phyloP scores from a whole-genome alignment of 768 basidiomycete species.

The Lactifluus rugatus region DNA sequence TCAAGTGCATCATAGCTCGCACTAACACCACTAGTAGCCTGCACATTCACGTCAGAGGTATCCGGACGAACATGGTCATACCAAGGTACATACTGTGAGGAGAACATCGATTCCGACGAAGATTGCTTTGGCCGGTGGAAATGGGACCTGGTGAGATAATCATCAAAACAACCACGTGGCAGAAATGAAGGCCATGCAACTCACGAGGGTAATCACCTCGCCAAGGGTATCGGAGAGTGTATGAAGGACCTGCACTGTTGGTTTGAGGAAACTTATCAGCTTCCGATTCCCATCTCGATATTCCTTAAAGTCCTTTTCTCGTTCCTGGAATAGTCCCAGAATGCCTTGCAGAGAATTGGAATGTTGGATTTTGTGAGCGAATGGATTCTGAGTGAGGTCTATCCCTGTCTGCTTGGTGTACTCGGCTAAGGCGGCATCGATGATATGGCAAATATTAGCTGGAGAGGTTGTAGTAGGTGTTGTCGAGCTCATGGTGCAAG shows the following conservation, averaged over 20 bases:
- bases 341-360: background rate
- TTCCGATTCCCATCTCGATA: constrained; percentile 3
- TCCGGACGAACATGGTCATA: no score
- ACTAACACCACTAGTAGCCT: background rate
- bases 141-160: background rate
- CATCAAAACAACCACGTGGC: background rate
- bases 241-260: background rate
- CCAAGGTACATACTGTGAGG: background rate
- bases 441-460: background rate
- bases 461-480: background rate
- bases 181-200: background rate
- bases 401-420: constrained; percentile 6
- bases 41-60: background rate
- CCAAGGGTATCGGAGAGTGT: background rate
- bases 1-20: background rate
- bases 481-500: background rate
- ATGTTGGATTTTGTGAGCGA: background rate
- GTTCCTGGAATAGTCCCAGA: background rate
- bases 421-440: background rate
- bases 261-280: constrained; percentile 2
- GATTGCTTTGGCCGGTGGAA: background rate
- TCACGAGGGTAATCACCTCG: background rate
- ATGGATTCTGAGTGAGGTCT: background rate
- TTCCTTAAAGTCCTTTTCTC: constrained; percentile 2
- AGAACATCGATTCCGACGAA: constrained; percentile 6